These are phyloP conservation scores for Termitomyces sp. DNA, from an alignment of 768 basidiomycete species.

Conservation along the genomic window DNA sequence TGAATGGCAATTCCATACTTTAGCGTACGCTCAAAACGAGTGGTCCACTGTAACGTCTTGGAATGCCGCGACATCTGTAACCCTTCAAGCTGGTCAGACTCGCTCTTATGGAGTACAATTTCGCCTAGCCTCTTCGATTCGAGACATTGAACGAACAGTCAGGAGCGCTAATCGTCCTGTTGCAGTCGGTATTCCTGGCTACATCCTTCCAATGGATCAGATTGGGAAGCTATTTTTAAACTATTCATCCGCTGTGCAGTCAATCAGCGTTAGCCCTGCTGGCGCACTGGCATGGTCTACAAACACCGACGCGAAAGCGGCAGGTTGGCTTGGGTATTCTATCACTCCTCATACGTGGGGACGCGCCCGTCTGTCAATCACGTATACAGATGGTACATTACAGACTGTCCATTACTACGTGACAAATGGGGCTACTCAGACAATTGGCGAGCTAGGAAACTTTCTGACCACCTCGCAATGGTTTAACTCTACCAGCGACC, in stretches of 20 bases:
- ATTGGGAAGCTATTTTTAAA: slow-evolving; percentile 46
- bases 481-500: slow-evolving; percentile 43
- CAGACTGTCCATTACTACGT: slow-evolving; percentile 51
- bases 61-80: slow-evolving; percentile 46
- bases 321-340: slow-evolving; percentile 41
- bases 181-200: slow-evolving; percentile 48
- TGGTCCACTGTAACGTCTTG: slow-evolving; percentile 47
- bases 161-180: slow-evolving; percentile 36
- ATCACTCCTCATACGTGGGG: slow-evolving; percentile 41
- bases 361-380: slow-evolving; percentile 41
- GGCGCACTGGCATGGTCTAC: slow-evolving; percentile 40
- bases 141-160: slow-evolving; percentile 40
- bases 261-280: slow-evolving; percentile 36
- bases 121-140: slow-evolving; percentile 42
- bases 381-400: slow-evolving; percentile 42
- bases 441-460: slow-evolving; percentile 42
- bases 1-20: slow-evolving; percentile 56
- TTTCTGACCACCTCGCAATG: slow-evolving; percentile 51
- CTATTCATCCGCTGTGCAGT: slow-evolving; percentile 33
- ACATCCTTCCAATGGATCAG: slow-evolving; percentile 44
- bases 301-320: slow-evolving; percentile 35
- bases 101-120: slow-evolving; percentile 52
- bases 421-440: slow-evolving; percentile 38
- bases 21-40: slow-evolving; percentile 51
- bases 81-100: slow-evolving; percentile 38